Conservation (phyloP, 306 rosid species). For the Lotus japonicus region DNA sequence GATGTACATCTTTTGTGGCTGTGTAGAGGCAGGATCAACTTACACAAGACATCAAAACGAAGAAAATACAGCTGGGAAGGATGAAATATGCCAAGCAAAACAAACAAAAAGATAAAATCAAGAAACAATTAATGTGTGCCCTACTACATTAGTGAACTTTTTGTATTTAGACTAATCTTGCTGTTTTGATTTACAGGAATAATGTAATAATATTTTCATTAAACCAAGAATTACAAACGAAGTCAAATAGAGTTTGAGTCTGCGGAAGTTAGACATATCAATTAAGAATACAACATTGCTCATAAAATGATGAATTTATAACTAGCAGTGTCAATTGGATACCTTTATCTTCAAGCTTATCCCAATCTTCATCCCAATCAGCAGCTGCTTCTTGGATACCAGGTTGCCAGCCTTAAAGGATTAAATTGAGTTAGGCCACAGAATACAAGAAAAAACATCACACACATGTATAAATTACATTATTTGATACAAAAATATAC, state of each 20-base stretch:
- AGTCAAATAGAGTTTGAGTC: not conserved
- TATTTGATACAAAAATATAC: not conserved
- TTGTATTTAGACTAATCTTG: not conserved
- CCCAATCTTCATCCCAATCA: slow-evolving; percentile 99
- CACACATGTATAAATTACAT: not conserved
- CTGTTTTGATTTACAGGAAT: not conserved
- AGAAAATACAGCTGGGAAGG: not conserved
- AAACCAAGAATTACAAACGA: not conserved
- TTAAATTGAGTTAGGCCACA: slow-evolving; percentile 13
- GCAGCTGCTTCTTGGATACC: slow-evolving; percentile 89
- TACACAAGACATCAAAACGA: no score
- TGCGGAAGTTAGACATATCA: not conserved
- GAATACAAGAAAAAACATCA: slow-evolving; percentile 8
- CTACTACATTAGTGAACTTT: not conserved
- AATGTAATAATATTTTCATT: not conserved
- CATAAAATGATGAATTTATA: slow-evolving; percentile 8
- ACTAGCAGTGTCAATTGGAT: slow-evolving; percentile 19
- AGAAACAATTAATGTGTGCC: not conserved
- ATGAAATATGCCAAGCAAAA: not conserved
- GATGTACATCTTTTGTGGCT: not conserved
- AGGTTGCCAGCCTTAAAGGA: slow-evolving; percentile 82
- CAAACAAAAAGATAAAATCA: not conserved
- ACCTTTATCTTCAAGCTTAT: slow-evolving; percentile 95
- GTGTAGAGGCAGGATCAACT: no score
- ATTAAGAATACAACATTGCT: not conserved